Evolutionary conservation across 2,329 filamentous ascomycete genomes (phyloP), one percentile per base, ranked within the genome.

Genomic region (Leptographium radiaticola): DNA sequence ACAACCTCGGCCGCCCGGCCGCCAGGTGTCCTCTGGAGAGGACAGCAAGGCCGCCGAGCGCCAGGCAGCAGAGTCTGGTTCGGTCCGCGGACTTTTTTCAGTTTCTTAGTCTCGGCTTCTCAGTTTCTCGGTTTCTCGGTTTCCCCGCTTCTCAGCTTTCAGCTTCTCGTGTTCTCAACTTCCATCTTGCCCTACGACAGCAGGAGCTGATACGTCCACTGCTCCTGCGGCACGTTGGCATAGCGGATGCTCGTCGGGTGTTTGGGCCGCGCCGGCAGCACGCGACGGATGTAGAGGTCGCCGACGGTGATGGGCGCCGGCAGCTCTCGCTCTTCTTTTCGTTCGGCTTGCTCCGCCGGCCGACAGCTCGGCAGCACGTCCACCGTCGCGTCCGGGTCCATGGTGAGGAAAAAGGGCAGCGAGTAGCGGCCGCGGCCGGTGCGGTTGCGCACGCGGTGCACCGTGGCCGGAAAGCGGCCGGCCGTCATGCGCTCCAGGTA

Each of bases 361-460:
- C 9, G 13, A 34, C 42, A 52, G 31, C n/a, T 11, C 40, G 20
- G 16, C 8, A 52, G 50, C 11, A 46, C 42, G n/a, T 13, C 46
- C 7, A 53, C 36, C 3, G 34, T n/a, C 25, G 18, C 67, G 51
- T 75, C 69, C 13, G 69, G 68, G 55, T 74, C 71, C 50, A 73
- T 67, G 2, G 70, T 72, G 52, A 79, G 74, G 62, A 80, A 80
- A 60, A 80, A 79, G 0, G 76, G 75, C 72, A 80, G 75, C 0
- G 71, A 76, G 44, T 76, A 73, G 13, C 75, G 65, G 48, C 73
- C 73, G 16, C 61, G 61, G 0, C 58, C 59, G 0, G 67, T 66
- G 42, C 66, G 62, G 54, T 75, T 75, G 34, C 68, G 69, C 4
- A 80, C 74, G 15, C 75, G 65, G 61, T 79, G 76, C 13, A 77